Conservation (phyloP, 495 filamentous ascomycete genomes). For the Neurospora sp. region DNA sequence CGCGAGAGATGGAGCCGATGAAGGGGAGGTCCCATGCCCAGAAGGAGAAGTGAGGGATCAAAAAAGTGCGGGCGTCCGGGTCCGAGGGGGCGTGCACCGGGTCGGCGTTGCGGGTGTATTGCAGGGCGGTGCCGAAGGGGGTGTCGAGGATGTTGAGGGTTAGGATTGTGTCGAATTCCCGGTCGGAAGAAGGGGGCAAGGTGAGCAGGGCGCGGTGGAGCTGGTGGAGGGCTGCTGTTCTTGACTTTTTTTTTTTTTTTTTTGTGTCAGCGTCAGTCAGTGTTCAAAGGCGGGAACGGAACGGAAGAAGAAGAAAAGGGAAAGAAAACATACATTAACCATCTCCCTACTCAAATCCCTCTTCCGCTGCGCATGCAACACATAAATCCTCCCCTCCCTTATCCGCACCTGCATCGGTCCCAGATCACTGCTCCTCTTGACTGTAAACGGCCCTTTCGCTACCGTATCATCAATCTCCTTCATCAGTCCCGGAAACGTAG, state of each 20-base stretch:
- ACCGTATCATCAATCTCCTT: slow-evolving; percentile 36
- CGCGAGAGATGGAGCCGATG: slow-evolving; percentile 48
- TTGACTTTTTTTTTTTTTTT: slow-evolving; percentile 16
- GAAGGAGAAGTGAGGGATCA: slow-evolving; percentile 74
- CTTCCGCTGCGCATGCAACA: slow-evolving; percentile 33
- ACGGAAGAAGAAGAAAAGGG: not conserved
- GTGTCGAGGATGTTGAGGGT: slow-evolving; percentile 34
- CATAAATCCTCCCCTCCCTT: slow-evolving; percentile 32
- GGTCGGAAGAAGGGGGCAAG: slow-evolving; percentile 19
- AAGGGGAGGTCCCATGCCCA: slow-evolving; percentile 60
- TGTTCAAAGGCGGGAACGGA: too few species aligned
- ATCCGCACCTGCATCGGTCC: slow-evolving; percentile 35
- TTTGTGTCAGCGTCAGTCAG: too few species aligned
- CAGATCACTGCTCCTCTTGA: slow-evolving; percentile 25
- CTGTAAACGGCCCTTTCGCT: slow-evolving; percentile 32
- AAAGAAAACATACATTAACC: slow-evolving; percentile 20
- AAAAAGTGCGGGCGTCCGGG: slow-evolving; percentile 39
- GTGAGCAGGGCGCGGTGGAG: slow-evolving; percentile 43
- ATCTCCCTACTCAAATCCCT: slow-evolving; percentile 29
- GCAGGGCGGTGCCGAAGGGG: slow-evolving; percentile 26
- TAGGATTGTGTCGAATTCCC: slow-evolving; percentile 47
- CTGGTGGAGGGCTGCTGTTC: slow-evolving; percentile 32
- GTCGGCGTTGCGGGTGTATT: slow-evolving; percentile 30
- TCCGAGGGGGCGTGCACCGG: slow-evolving; percentile 36
- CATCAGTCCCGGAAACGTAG: slow-evolving; percentile 35